Evolutionary conservation across 768 basidiomycete genomes (phyloP).

Genomic region (Dacryopinax primogenitus): DNA sequence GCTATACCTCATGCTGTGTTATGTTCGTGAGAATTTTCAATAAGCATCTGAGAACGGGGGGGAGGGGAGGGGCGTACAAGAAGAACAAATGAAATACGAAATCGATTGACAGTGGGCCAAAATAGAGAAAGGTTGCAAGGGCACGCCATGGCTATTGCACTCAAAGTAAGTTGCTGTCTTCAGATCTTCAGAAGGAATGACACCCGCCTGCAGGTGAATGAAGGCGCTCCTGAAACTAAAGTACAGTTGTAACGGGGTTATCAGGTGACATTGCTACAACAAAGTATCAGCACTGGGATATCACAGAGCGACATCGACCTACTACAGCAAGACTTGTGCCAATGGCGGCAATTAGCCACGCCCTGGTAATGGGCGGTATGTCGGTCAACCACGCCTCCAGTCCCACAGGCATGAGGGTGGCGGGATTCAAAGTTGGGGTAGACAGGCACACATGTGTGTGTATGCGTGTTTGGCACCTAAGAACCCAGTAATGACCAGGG

Average conservation of each 20-base stretch:
- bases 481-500: too few species aligned
- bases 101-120: constrained; percentile 84
- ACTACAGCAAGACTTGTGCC: constrained; percentile 78
- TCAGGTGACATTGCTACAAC: constrained; percentile 74
- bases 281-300: constrained; percentile 16
- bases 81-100: constrained; percentile 97
- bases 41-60: background rate
- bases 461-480: too few species aligned
- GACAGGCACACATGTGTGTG: too few species aligned
- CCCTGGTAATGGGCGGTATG: constrained; percentile 81
- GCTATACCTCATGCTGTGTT: constrained; percentile 81
- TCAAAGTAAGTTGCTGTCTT: background rate
- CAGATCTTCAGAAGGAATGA: background rate
- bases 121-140: constrained; percentile 88
- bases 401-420: constrained; percentile 70
- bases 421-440: too few species aligned
- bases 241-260: constrained; percentile 84
- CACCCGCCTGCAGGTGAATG: constrained; percentile 59
- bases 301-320: constrained; percentile 28
- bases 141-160: constrained; percentile 67
- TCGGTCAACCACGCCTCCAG: constrained; percentile 84
- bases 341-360: constrained; percentile 71
- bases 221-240: constrained; percentile 82
- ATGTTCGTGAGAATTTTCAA: background rate
- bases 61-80: constrained; percentile 52